Evolutionary conservation across 257 asterid species (phyloP).

Genomic region (Scutellaria galericulata): DNA sequence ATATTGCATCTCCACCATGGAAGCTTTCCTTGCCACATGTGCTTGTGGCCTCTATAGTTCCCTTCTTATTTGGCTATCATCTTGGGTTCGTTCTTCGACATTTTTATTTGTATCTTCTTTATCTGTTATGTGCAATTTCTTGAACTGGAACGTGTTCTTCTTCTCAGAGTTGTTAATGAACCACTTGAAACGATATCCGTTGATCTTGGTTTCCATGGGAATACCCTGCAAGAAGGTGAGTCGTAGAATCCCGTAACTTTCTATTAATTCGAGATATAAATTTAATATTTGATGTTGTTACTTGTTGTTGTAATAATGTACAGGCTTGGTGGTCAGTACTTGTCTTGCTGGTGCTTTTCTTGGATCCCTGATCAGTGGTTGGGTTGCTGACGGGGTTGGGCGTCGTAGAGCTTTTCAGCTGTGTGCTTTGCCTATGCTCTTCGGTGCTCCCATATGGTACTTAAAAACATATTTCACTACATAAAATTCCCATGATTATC

Average conservation of each 20-base stretch:
- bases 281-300: constrained; percentile 26
- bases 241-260: constrained; percentile 7
- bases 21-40: constrained; percentile 85
- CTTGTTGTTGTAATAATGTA: background rate
- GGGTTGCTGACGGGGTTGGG: constrained; percentile 89
- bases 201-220: constrained; percentile 89
- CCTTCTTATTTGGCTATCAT: constrained; percentile 94
- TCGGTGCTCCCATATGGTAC: constrained; percentile 78
- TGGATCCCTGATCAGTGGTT: constrained; percentile 84
- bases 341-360: constrained; percentile 87
- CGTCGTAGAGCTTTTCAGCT: constrained; percentile 88
- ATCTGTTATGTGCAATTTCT: background rate
- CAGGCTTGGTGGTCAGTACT: constrained; percentile 94
- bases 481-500: constrained; percentile 21
- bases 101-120: constrained; percentile 8
- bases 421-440: constrained; percentile 81
- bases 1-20: constrained; percentile 75
- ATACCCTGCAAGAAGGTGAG: constrained; percentile 79
- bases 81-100: constrained; percentile 70
- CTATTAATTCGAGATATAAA: constrained; percentile 13
- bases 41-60: constrained; percentile 73
- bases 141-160: constrained; percentile 22
- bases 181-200: constrained; percentile 89
- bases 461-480: background rate
- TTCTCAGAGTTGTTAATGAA: constrained; percentile 85